phyloP scores from a whole-genome alignment of 208 protist species.

The Crithidia thermophila region DNA sequence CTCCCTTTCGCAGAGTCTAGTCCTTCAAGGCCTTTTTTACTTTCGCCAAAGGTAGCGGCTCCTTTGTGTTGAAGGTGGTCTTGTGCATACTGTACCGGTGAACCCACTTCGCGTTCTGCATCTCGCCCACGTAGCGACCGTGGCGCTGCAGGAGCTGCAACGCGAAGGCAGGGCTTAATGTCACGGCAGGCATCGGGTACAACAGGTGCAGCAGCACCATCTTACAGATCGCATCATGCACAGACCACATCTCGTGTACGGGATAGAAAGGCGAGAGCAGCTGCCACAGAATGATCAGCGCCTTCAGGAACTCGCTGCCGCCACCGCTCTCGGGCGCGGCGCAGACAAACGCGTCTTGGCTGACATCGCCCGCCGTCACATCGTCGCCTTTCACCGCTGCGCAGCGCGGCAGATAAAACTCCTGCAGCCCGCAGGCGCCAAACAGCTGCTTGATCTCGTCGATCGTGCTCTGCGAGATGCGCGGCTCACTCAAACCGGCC shows the following conservation, averaged over 20 bases:
- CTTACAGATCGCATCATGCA: constrained; percentile 74
- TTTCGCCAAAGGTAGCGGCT: constrained; percentile 46
- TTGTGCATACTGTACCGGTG: constrained; percentile 59
- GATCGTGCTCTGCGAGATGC: constrained; percentile 3
- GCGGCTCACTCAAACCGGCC: constrained; percentile 12
- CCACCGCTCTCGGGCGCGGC: constrained; percentile 12
- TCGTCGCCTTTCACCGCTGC: constrained; percentile 4
- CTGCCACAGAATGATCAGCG: constrained; percentile 49
- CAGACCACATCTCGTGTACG: constrained; percentile 73
- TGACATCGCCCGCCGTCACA: constrained; percentile 4
- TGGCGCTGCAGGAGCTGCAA: constrained; percentile 63
- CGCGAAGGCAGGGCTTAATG: constrained; percentile 33
- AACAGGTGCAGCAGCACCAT: constrained; percentile 57
- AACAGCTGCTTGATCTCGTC: constrained; percentile 30
- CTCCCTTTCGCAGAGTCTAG: background rate
- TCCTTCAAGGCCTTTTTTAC: constrained; percentile 60
- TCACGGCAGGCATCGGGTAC: constrained; percentile 17
- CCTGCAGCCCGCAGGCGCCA: constrained; percentile 21
- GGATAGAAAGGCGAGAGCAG: constrained; percentile 81
- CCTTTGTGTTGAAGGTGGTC: constrained; percentile 32
- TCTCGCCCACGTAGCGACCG: constrained; percentile 55
- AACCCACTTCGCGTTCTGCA: constrained; percentile 41
- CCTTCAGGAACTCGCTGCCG: constrained; percentile 62
- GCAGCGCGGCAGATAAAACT: constrained; percentile 28
- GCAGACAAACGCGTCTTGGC: constrained; percentile 10